phyloP scores from a whole-genome alignment of 106 monocot genomes.

The Phalaenopsis equestris region DNA sequence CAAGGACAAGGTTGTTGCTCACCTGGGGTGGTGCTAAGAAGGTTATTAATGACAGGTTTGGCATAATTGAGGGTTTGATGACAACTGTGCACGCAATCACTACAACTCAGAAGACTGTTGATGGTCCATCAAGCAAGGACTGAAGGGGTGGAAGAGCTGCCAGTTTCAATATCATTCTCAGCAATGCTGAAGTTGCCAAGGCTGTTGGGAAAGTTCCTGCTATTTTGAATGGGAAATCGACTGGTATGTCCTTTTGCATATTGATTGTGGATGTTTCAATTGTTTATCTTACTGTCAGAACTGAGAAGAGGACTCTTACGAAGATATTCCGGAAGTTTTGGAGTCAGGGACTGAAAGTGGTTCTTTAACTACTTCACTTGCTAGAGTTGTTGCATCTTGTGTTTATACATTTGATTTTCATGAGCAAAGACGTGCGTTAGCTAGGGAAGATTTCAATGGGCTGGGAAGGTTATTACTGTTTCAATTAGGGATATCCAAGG shows the following conservation, averaged over 20 bases:
- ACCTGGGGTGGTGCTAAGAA: slow-evolving; percentile 39
- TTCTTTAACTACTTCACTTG: too few species aligned
- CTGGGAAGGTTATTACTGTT: too few species aligned
- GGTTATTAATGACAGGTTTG: slow-evolving; percentile 83
- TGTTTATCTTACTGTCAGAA: slow-evolving; percentile 67
- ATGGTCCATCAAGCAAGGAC: slow-evolving; percentile 61
- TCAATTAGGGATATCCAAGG: too few species aligned
- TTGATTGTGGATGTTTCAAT: slow-evolving; percentile 75
- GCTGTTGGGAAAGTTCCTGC: slow-evolving; percentile 77
- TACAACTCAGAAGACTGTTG: slow-evolving; percentile 91
- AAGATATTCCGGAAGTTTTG: slow-evolving; percentile 14
- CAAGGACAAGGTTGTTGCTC: slow-evolving; percentile 92
- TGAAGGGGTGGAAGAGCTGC: slow-evolving; percentile 72
- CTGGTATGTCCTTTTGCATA: slow-evolving; percentile 73
- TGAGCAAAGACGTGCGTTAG: too few species aligned
- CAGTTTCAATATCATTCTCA: slow-evolving; percentile 66
- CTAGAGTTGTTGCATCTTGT: too few species aligned
- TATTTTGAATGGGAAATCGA: slow-evolving; percentile 59
- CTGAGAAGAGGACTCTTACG: slow-evolving; percentile 61
- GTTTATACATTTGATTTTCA: too few species aligned
- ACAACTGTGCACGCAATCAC: slow-evolving; percentile 88
- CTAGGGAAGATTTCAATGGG: too few species aligned
- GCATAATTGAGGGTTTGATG: slow-evolving; percentile 92
- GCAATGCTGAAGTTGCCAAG: slow-evolving; percentile 68
- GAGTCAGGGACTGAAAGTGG: too few species aligned